A percentile compares a stretch with the other conserved stretches of the same genome.
Evolutionary conservation across 805 yeast genomes (phyloP).

Genomic region (Saturnispora ahearnii): DNA sequence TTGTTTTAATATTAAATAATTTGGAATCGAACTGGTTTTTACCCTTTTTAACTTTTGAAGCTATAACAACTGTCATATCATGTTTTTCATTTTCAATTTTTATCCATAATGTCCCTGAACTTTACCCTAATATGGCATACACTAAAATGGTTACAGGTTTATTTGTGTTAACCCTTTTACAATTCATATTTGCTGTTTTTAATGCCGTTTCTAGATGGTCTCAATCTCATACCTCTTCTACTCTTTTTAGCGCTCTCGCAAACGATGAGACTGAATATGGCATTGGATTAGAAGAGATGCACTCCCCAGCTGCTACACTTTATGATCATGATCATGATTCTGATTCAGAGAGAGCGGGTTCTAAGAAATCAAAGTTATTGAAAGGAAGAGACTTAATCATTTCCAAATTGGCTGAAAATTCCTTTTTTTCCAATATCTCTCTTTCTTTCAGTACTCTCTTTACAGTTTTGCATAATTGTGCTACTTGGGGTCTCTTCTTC

Average conservation of each 20-base stretch:
- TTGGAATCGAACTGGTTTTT: constrained; percentile 50
- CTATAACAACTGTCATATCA: constrained; percentile 38
- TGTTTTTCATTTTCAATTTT: constrained; percentile 49
- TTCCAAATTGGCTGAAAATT: constrained; percentile 24
- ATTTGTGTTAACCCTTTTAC: constrained; percentile 42
- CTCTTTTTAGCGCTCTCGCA: constrained; percentile 7
- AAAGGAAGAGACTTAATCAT: constrained; percentile 28
- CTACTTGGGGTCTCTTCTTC: constrained; percentile 59
- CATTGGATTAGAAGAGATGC: constrained; percentile 24
- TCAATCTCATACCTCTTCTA: not conserved
- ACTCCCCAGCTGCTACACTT: constrained; percentile 31
- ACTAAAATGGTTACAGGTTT: constrained; percentile 55
- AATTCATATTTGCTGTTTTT: constrained; percentile 46
- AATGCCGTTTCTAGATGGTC: constrained; percentile 39
- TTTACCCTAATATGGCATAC: constrained; percentile 76
- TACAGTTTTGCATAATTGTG: constrained; percentile 35
- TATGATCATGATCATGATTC: constrained; percentile 19
- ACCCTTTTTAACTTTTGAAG: constrained; percentile 45
- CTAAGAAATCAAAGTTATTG: constrained; percentile 6
- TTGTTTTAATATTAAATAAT: constrained; percentile 54
- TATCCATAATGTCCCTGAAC: constrained; percentile 47
- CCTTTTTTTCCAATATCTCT: not conserved
- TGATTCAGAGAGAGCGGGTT: not conserved
- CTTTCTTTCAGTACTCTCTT: constrained; percentile 23
- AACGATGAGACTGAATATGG: constrained; percentile 8